These are phyloP conservation scores for Trapa incisa DNA, from an alignment of 345 rosid species.

Conservation along the genomic window DNA sequence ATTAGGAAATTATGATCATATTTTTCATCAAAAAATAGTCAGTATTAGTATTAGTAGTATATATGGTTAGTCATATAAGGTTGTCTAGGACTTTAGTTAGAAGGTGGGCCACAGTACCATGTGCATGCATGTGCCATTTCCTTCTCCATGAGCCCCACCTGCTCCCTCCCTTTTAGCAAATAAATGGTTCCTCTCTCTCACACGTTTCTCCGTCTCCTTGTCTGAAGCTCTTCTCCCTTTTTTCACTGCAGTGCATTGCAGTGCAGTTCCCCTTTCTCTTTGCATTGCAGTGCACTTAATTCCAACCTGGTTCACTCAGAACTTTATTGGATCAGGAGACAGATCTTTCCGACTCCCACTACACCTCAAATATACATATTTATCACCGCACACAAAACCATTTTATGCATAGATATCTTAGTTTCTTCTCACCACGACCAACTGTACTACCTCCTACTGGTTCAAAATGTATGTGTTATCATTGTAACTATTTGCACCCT, in stretches of 20 bases:
- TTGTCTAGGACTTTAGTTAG: neutral
- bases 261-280: neutral
- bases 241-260: neutral
- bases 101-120: conserved; percentile 56
- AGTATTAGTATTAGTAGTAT: neutral
- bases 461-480: no score
- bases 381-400: neutral
- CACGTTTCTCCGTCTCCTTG: neutral
- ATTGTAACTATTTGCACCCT: no score
- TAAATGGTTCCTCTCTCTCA: conserved; percentile 27
- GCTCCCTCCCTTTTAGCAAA: conserved; percentile 29
- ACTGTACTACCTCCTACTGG: no score
- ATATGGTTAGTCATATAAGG: neutral
- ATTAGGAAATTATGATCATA: neutral
- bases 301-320: neutral
- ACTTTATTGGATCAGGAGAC: conserved; percentile 1
- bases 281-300: neutral
- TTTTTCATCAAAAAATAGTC: neutral
- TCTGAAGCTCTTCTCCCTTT: neutral
- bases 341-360: neutral
- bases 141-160: conserved; percentile 58
- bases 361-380: neutral
- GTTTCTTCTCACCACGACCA: neutral
- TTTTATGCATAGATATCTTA: neutral
- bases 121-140: conserved; percentile 98